Percentiles rank a stretch among this genome's conserved stretches.
Conservation (phyloP, 371 early-diverging fungal genomes). For the Mortierella sp. region DNA sequence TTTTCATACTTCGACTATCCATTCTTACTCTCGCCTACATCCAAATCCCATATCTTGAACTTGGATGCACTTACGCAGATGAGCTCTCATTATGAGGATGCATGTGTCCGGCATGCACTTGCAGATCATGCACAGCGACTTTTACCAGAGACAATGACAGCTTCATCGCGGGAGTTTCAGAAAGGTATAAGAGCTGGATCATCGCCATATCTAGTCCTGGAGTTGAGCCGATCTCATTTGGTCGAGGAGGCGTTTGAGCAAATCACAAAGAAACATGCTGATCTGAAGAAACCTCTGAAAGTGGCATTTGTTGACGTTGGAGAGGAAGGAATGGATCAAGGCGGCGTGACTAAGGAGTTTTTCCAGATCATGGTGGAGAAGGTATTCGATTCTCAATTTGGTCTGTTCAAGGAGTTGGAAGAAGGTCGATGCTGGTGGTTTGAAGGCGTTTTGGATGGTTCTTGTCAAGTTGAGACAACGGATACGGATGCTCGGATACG, state of each 20-base stretch:
- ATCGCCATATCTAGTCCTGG: constrained; percentile 70
- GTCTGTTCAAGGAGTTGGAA: constrained; percentile 93
- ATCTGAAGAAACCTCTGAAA: constrained; percentile 88
- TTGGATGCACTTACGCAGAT: constrained; percentile 89
- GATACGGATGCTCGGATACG: constrained; percentile 56
- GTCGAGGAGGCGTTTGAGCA: constrained; percentile 61
- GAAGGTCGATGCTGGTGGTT: constrained; percentile 91
- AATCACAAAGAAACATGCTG: constrained; percentile 73
- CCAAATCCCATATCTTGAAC: constrained; percentile 82
- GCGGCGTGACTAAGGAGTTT: constrained; percentile 97
- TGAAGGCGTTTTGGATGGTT: constrained; percentile 71
- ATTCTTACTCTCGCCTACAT: constrained; percentile 78
- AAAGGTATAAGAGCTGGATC: constrained; percentile 48
- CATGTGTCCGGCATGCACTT: constrained; percentile 83
- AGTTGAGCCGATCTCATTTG: constrained; percentile 64
- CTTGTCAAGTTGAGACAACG: constrained; percentile 29
- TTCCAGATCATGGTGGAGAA: constrained; percentile 92
- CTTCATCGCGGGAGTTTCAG: constrained; percentile 41
- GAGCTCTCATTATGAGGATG: constrained; percentile 86
- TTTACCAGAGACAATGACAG: constrained; percentile 63
- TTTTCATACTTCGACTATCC: constrained; percentile 84
- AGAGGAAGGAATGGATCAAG: constrained; percentile 93
- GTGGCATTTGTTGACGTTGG: constrained; percentile 85
- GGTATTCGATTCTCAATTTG: constrained; percentile 92
- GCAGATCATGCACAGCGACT: constrained; percentile 77